A percentile compares a stretch with the other conserved stretches of the same genome.
phyloP scores from a whole-genome alignment of 2,329 filamentous ascomycete genomes.

The Purpureocillium takamizusanense region DNA sequence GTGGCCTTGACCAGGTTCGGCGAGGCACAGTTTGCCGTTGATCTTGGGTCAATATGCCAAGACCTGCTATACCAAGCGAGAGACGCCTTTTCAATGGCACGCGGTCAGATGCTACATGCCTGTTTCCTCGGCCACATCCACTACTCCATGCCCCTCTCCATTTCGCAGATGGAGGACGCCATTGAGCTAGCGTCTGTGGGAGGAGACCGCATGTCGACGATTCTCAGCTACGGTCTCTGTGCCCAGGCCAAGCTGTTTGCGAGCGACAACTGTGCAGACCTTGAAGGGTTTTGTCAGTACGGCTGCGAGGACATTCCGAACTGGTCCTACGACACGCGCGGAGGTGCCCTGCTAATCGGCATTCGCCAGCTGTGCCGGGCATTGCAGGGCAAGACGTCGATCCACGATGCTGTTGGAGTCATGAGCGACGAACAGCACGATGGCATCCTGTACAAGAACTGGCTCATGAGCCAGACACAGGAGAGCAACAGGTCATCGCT shows the following conservation, averaged over 20 bases:
- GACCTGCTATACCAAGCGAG: conserved; percentile 54
- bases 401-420: conserved; percentile 40
- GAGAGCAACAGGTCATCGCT: conserved; percentile 57
- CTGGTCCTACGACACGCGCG: conserved; percentile 63
- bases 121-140: conserved; percentile 64
- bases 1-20: conserved; percentile 62
- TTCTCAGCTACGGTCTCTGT: conserved; percentile 61
- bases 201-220: conserved; percentile 62
- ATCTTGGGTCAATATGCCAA: conserved; percentile 54
- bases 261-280: conserved; percentile 58
- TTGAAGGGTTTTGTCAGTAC: conserved; percentile 63
- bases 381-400: conserved; percentile 63
- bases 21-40: conserved; percentile 58
- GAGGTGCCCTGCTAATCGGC: conserved; percentile 59
- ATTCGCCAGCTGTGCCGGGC: conserved; percentile 59
- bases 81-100: conserved; percentile 56
- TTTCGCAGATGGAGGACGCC: conserved; percentile 53
- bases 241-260: conserved; percentile 61
- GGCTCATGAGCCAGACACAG: conserved; percentile 39
- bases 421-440: conserved; percentile 63
- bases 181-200: conserved; percentile 57
- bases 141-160: conserved; percentile 47
- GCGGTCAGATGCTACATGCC: conserved; percentile 60
- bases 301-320: conserved; percentile 65
- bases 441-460: conserved; percentile 48